Conservation (phyloP, 1,284 basidiomycete species). For the Lentinula novae-zelandiae region DNA sequence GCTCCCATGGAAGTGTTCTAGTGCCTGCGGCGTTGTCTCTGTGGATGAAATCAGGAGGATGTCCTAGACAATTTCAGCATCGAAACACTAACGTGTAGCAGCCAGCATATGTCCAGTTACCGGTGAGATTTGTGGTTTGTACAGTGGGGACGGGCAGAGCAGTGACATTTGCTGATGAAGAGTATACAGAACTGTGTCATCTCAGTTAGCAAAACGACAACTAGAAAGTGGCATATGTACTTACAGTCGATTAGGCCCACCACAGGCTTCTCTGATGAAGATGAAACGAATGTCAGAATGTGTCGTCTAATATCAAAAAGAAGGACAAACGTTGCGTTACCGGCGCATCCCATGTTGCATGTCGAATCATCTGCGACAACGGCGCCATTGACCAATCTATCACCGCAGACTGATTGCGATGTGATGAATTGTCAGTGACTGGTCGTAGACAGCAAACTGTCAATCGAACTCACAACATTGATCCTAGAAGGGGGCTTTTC, state of each 20-base stretch:
- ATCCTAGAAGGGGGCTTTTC: conserved; percentile 20
- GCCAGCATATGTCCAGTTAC: conserved; percentile 60
- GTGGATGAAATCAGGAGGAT: conserved; percentile 5
- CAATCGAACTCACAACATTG: conserved; percentile 51
- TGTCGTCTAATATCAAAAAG: conserved; percentile 1
- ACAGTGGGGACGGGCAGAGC: conserved; percentile 55
- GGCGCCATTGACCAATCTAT: conserved; percentile 56
- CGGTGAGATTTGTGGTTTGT: conserved; percentile 54
- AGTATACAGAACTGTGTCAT: conserved; percentile 49
- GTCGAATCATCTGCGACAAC: conserved; percentile 40
- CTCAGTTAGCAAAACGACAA: neutral
- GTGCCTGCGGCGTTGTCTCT: conserved; percentile 11
- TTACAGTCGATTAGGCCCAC: conserved; percentile 58
- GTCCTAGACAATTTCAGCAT: neutral
- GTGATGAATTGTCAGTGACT: conserved; percentile 9
- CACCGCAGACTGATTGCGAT: conserved; percentile 51
- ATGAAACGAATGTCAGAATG: conserved; percentile 1
- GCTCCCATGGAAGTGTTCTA: conserved; percentile 58
- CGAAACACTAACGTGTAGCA: conserved; percentile 53
- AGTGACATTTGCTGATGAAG: conserved; percentile 45
- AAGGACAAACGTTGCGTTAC: conserved; percentile 51
- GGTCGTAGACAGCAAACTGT: neutral
- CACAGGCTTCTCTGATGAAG: conserved; percentile 58
- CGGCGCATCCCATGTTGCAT: conserved; percentile 68
- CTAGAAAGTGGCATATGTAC: neutral